Base-by-base conservation (phyloP, 129 eudicot genomes). In the Smallanthus sonchifolius region DNA sequence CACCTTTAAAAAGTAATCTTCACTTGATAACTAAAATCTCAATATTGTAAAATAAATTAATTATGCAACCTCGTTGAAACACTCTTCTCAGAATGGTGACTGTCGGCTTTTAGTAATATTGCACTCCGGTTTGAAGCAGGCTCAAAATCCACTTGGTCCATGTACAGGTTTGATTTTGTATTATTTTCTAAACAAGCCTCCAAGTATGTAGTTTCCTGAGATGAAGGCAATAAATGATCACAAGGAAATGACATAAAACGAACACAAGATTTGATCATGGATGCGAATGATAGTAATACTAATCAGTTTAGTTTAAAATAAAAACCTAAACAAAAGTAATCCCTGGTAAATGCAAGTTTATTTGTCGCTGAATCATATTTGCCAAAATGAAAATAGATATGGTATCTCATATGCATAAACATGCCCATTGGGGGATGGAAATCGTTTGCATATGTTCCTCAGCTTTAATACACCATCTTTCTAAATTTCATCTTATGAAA, bases 61-160 rank as follows among this genome's bases (percentile, higher is more conserved):
- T 49, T 51, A 67, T 32, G 44, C 74, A 17, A 94, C 97, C 93
- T 83, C 19, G 69, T 52, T 37, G 61, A 67, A 57, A 36, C 67
- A 73, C 63, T 72, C 17, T 84, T 70, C 60, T 84, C 86, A 11
- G 84, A 68, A 80, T 70, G 73, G 51, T 81, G 87, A 80, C 71
- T 67, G 79, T 84, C 93, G 36, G 93, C 84, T 76, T 77, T 84
- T 10, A 94, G 82, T 52, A 94, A 73, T n/a, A 86, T 82, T 48
- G 96, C 98, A 70, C 35, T 77, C 98, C 98, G 90, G 69, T 90
- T 79, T 70, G 81, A 89, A 62, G 97, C 80, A 39, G 97, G 97
- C 85, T 94, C 97, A 69, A 94, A 94, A 55, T 94, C 98, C 67
- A 94, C 98, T 94, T 94, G 98, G 80, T 94, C 98, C 98, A 94